A percentile compares a stretch with the other conserved stretches of the same genome.
These are phyloP conservation scores for Setaria viridis DNA, from an alignment of 202 grass and related monocot species.

Conservation along the genomic window DNA sequence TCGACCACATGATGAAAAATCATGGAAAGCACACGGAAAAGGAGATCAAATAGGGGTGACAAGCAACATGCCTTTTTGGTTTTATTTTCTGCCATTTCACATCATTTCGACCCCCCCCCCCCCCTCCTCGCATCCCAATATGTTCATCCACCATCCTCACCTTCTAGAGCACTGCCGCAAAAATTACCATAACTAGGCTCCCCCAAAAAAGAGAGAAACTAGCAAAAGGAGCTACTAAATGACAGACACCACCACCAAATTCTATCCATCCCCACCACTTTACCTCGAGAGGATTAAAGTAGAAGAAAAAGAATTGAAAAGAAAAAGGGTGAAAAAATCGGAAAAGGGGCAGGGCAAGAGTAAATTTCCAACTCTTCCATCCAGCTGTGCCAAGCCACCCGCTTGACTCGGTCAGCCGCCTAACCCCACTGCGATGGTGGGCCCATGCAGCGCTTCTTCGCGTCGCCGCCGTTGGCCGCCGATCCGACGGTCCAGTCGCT, in stretches of 20 bases:
- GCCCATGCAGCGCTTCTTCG: slow-evolving; percentile 76
- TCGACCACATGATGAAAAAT: background rate
- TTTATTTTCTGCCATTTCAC: slow-evolving; percentile 47
- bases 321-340: background rate
- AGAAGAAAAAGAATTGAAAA: slow-evolving; percentile 40
- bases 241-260: slow-evolving; percentile 36
- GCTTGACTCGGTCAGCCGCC: slow-evolving; percentile 30
- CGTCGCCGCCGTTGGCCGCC: slow-evolving; percentile 44
- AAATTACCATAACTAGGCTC: slow-evolving; percentile 45
- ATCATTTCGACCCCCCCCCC: background rate
- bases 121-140: slow-evolving; percentile 23
- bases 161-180: slow-evolving; percentile 36
- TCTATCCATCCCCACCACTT: slow-evolving; percentile 39
- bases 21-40: background rate
- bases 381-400: slow-evolving; percentile 26
- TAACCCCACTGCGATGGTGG: slow-evolving; percentile 58
- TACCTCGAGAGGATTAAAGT: slow-evolving; percentile 55
- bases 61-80: slow-evolving; percentile 29
- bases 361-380: slow-evolving; percentile 31
- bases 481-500: slow-evolving; percentile 80
- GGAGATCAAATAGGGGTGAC: background rate
- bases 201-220: background rate
- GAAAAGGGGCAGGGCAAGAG: slow-evolving; percentile 25
- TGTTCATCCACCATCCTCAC: slow-evolving; percentile 45
- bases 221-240: slow-evolving; percentile 41